A percentile compares a stretch with the other conserved stretches of the same genome.
Evolutionary conservation across 768 basidiomycete genomes (phyloP).

Genomic region (Lactarius sanguifluus): DNA sequence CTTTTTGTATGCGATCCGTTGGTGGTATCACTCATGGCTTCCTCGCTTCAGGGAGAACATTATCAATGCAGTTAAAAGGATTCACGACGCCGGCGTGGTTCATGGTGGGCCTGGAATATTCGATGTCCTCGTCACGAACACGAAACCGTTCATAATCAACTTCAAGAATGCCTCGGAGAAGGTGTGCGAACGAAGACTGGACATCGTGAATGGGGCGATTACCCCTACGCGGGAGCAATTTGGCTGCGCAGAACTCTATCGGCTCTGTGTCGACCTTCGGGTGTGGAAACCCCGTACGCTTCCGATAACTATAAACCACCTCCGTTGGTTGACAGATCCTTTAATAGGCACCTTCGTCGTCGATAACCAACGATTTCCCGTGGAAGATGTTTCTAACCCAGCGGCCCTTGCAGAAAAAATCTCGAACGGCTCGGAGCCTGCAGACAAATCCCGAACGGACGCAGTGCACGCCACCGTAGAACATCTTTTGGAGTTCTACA

Average conservation of each 20-base stretch:
- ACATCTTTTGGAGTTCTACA: constrained; percentile 21
- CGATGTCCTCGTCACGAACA: constrained; percentile 4
- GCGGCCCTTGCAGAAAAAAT: constrained; percentile 14
- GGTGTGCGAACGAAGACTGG: constrained; percentile 11
- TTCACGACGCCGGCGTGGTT: constrained; percentile 19
- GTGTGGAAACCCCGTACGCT: constrained; percentile 23
- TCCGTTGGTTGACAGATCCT: background rate
- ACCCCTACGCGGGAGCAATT: constrained; percentile 19
- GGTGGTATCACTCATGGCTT: background rate
- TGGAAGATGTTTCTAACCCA: constrained; percentile 19
- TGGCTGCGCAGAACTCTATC: constrained; percentile 19
- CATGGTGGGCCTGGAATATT: constrained; percentile 14
- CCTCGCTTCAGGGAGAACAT: background rate
- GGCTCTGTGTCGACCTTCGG: constrained; percentile 14
- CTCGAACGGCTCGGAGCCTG: background rate
- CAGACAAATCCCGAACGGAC: constrained; percentile 7
- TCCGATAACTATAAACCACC: background rate
- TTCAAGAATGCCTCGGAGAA: constrained; percentile 18
- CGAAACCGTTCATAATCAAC: constrained; percentile 21
- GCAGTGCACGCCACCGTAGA: constrained; percentile 17
- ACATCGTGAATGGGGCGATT: constrained; percentile 15
- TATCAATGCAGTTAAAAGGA: constrained; percentile 3
- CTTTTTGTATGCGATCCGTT: background rate
- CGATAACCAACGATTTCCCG: constrained; percentile 13
- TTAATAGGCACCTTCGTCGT: constrained; percentile 13